Evolutionary conservation across 257 asterid genomes (phyloP), one percentile per base, ranked within the genome.

Genomic region (Ajuga chamaepitys): DNA sequence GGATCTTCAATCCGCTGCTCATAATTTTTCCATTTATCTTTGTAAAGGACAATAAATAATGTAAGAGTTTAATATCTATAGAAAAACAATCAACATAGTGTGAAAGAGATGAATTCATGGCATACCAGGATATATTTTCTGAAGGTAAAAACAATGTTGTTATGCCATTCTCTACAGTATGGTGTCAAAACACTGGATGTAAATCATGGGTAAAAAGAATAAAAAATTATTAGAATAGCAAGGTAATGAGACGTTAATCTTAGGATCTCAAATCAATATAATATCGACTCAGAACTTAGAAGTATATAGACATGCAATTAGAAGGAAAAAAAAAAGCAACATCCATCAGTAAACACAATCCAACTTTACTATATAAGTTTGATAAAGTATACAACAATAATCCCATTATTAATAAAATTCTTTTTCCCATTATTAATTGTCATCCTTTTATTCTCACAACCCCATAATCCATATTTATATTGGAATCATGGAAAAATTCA

Each of bases 11-110:
- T 81, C 37, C 99, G 86, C 71, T 90, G 89, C 81, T 62, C 58
- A 46, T 86, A 94, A 68, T 94, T 88, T 68, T 74, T 90, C 99
- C 99, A 94, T 76, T 94, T 89, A 67, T 94, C 99, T 94, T 67
- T 35, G 24, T 42, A 34, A 66, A 47, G 55, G 58, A 62, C 46
- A 46, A 70, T 11, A 38, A 48, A 62, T 34, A 71, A 58, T 21
- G n/a, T 17, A 50, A 62, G 44, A 51, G 58, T 20, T 75, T 30
- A 68, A 60, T 59, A 47, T 54, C 68, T 47, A 62, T 46, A 67
- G 48, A 72, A 20, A 38, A 44, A 70, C 6, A 25, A 30, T 30
- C 2, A n/a, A n/a, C n/a, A 40, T 37, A 34, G 64, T 37, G 32
- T 41, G 42, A 53, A 81, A 57, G 48, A 30, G 45, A 32, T 46